Percentiles rank a stretch among this genome's conserved stretches.
Evolutionary conservation across 176 grass and related monocot species (phyloP).

Genomic region (Rhynchospora breviuscula): DNA sequence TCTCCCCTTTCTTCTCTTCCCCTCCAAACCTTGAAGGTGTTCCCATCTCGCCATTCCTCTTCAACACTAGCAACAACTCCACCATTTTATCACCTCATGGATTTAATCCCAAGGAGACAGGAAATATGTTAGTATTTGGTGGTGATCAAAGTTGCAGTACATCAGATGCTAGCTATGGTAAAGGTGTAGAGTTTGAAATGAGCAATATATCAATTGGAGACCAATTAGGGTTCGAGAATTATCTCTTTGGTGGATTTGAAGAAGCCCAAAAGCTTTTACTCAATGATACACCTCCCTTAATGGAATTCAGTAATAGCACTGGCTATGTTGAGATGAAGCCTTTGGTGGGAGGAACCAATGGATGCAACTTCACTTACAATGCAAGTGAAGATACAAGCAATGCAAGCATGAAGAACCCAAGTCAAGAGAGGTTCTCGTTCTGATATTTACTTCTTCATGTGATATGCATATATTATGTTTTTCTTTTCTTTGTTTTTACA

Average conservation of each 20-base stretch:
- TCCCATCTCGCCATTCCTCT: conserved; percentile 18
- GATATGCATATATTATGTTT: conserved; percentile 23
- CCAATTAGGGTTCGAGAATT: conserved; percentile 22
- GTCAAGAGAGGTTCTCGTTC: conserved; percentile 23
- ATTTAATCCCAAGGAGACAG: neutral
- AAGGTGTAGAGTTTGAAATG: conserved; percentile 14
- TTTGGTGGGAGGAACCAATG: neutral
- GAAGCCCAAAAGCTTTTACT: conserved; percentile 27
- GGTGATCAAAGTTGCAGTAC: conserved; percentile 22
- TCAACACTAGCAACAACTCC: neutral
- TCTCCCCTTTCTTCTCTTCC: conserved; percentile 5
- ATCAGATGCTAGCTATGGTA: conserved; percentile 24
- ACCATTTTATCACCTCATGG: neutral
- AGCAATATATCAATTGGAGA: conserved; percentile 15
- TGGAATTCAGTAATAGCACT: conserved; percentile 14
- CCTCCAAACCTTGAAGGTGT: conserved; percentile 31
- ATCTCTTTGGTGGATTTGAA: conserved; percentile 24
- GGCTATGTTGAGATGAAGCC: conserved; percentile 32
- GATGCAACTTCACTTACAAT: conserved; percentile 22
- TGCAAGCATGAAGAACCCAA: conserved; percentile 14
- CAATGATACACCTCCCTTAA: neutral
- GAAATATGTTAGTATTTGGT: conserved; percentile 35
- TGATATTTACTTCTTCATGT: conserved; percentile 3
- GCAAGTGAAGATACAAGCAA: neutral
- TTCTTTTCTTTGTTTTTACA: conserved; percentile 14